Base-by-base conservation (phyloP, 176 grass and related monocot genomes). In the Cocos nucifera region DNA sequence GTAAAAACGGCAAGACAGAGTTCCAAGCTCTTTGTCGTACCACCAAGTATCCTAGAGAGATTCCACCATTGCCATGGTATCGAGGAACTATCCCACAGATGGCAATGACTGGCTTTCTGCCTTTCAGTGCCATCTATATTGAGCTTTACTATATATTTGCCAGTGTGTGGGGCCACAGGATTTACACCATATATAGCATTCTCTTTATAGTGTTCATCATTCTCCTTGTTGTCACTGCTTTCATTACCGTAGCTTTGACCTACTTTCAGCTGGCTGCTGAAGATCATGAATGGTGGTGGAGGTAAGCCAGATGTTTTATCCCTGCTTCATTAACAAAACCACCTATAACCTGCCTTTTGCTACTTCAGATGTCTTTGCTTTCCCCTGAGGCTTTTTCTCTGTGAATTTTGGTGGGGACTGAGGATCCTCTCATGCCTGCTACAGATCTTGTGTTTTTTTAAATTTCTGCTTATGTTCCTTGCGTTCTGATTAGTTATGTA, bases 241-340 rank as follows among this genome's bases (percentile, higher is more conserved):
- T 90, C 71, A 96, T 96, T 67, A 96, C 91, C 22, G 81, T 96
- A 74, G 91, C 87, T 30, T 70, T 96, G 78, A 96, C 91, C 8
- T 96, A 96, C 86, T 96, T 96, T 69, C 91, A 96, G 63, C 87
- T 96, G 79, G 91, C 91, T 66, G 80, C 91, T 66, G 92, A 96
- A 84, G 92, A 96, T 71, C 92, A 96, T 73, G 92, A 96, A 16
- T 96, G 92, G 92, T 96, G 92, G 92, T 96, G 92, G 92, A 96
- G 92, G 92, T 96, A 87, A 22, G 25, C 21, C 64, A 12, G 9
- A 44, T 44, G 35, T 14, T 12, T 44, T 8, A 44, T 44, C 35
- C 35, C 8, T 44, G 35, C 35, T 44, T 44, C 14, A 10, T 12
- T 44, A 44, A 44, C 1, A 9, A 44, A 44, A 44, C 9, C 10